Evolutionary conservation across 139 green algal species (phyloP), one percentile per base, ranked within the genome.

Genomic region (Tetraselmis striata): DNA sequence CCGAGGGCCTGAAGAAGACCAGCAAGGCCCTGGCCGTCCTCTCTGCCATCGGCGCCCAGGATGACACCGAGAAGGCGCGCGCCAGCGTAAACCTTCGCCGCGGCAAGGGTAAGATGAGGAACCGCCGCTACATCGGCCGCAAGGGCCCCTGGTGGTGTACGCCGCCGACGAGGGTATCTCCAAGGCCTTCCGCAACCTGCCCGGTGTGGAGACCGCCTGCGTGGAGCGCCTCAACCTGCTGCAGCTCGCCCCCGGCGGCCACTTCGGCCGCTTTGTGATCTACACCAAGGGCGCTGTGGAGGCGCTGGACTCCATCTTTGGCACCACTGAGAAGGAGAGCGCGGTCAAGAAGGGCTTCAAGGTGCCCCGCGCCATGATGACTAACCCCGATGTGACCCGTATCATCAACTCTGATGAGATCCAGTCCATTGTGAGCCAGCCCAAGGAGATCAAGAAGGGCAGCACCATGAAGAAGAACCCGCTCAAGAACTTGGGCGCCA

Each of bases 51-150:
- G 96, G 95, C 80, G 95, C 94, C 27, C 84, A 88, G 30, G 91
- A 87, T 28, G 97, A 99, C 78, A 90, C 96, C 31, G 90, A 96
- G 84, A 99, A 98, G 93, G 93, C 90, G 31, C 92, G 92, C 84
- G 93, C 92, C 81, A 94, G 86, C 79, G 92, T 91, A 85, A 93
- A 94, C 31, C 81, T 98, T 31, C 91, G 95, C 83, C 30, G 87
- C 28, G 95, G 95, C 86, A 98, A 99, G 93, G 96, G 95, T 86
- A 99, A 99, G 95, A 97, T 98, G 95, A 87, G 96, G 28, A 99
- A 99, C 94, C 85, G 95, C 76, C 94, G 97, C 80, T 99, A 99
- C 89, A 86, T 96, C 25, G 89, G 90, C 84, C 95, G 96, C 89
- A 94, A 95, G 84, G 97, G 97, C 58, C 97, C 18, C 92, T 99